Base-by-base conservation (phyloP, 139 green algal species). In the Chlamydomonas eustigma region DNA sequence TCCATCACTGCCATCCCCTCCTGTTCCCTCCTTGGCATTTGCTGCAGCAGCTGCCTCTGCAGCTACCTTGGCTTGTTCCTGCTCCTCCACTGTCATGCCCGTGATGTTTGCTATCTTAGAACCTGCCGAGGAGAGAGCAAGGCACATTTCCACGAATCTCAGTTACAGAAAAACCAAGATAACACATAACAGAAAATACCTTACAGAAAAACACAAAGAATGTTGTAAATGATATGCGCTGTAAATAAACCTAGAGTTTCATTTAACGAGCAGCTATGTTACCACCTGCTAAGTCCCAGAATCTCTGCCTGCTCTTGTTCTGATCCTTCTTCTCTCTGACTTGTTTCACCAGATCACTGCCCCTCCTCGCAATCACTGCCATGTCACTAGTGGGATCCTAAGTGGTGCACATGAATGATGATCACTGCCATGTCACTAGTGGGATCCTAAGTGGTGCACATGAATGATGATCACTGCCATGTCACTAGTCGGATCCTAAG, bases 371-470 rank as follows among this genome's bases (percentile, higher is more conserved):
- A 38, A 98, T 97, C 64, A 97, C 89, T 4, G 95, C 96, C 94
- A 98, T 96, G 81, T 99, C 95, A 35, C 81, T 92, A 36, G 94
- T 98, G 64, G 94, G 85, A 81, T 98, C 95, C 78, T 94, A 94
- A 31, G 98, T 76, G 1, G 95, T 95, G 83, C 98, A 85, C 44
- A 58, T 12, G 44, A n/a, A n/a, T n/a, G n/a, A n/a, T n/a, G n/a
- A 98, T 97, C 64, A 97, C 89, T 4, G 95, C 96, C 94, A 98
- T 96, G 81, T 99, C 95, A 35, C 81, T 92, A 36, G 94, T 98
- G 64, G 94, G 85, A 81, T 98, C 95, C 78, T 94, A 94, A 31
- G 98, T 76, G 1, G 95, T 95, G 83, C 98, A 85, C 44, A 58
- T 12, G 44, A n/a, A n/a, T n/a, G n/a, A n/a, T n/a, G n/a, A 98